These are phyloP conservation scores for Tolypocladium album DNA, from an alignment of 2,329 filamentous ascomycete genomes.

Conservation along the genomic window DNA sequence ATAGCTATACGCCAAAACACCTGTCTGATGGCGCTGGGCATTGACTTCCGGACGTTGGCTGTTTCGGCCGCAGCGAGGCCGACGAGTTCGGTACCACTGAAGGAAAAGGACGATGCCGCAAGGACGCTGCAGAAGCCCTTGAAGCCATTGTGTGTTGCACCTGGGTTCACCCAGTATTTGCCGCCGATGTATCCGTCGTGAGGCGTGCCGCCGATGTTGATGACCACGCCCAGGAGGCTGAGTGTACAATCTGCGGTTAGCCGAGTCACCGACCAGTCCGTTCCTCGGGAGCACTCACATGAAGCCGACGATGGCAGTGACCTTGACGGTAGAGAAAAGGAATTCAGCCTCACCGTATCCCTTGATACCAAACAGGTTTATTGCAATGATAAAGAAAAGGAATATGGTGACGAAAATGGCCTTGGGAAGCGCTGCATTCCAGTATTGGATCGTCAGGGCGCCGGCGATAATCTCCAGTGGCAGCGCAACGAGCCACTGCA, in stretches of 20 bases:
- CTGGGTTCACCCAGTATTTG: conserved; percentile 64
- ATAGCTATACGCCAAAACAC: conserved; percentile 90
- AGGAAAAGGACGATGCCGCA: conserved; percentile 66
- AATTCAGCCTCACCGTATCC: conserved; percentile 89
- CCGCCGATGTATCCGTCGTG: conserved; percentile 70
- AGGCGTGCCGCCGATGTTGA: conserved; percentile 73
- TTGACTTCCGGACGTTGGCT: conserved; percentile 64
- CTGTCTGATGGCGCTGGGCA: conserved; percentile 83
- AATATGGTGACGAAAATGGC: conserved; percentile 79
- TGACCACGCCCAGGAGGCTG: conserved; percentile 72
- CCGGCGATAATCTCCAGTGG: conserved; percentile 83
- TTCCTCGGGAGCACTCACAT: conserved; percentile 43
- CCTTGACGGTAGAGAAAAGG: conserved; percentile 75
- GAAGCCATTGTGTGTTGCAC: conserved; percentile 74
- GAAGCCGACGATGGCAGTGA: conserved; percentile 77
- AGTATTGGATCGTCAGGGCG: conserved; percentile 74
- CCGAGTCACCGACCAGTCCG: background rate
- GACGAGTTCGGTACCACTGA: conserved; percentile 65
- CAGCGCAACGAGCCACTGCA: conserved; percentile 78
- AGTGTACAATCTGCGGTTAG: background rate
- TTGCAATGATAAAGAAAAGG: conserved; percentile 60
- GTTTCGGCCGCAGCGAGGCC: conserved; percentile 70
- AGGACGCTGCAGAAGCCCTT: conserved; percentile 71
- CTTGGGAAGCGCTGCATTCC: conserved; percentile 54
- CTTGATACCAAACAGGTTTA: conserved; percentile 82